Evolutionary conservation across 495 filamentous ascomycete species (phyloP).

Genomic region (Xylaria curta): DNA sequence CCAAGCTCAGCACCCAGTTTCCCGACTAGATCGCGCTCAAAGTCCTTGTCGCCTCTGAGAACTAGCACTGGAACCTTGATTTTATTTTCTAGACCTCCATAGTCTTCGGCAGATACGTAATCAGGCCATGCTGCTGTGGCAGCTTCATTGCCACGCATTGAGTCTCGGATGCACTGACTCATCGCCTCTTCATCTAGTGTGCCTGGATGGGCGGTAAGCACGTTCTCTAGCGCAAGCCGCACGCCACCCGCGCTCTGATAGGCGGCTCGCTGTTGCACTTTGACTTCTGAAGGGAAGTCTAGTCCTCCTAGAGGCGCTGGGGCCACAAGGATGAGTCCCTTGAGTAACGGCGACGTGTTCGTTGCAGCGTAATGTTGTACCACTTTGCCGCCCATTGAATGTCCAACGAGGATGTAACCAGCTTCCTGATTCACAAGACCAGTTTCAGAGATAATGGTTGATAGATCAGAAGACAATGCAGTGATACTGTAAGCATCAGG

Average conservation of each 20-base stretch:
- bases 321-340: constrained; percentile 3
- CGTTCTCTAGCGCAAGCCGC: constrained; percentile 7
- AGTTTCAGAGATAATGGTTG: constrained; percentile 1
- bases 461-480: constrained; percentile 12
- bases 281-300: neutral
- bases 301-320: constrained; percentile 8
- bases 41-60: constrained; percentile 12
- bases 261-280: neutral
- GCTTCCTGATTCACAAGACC: neutral
- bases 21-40: neutral
- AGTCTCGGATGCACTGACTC: constrained; percentile 9
- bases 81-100: neutral
- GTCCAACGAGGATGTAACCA: constrained; percentile 1
- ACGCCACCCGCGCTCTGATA: constrained; percentile 1
- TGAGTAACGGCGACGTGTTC: neutral
- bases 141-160: constrained; percentile 16
- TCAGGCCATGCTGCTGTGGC: constrained; percentile 14
- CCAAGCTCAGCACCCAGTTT: neutral
- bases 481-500: constrained; percentile 13
- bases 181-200: neutral
- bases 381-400: constrained; percentile 21
- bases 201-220: neutral
- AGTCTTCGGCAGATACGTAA: constrained; percentile 2
- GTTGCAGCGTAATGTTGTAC: constrained; percentile 16
- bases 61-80: constrained; percentile 7